Percentiles rank a stretch among this genome's conserved stretches.
Conservation (phyloP, 192 early-diverging fungal species). For the Entophlyctis luteolus region DNA sequence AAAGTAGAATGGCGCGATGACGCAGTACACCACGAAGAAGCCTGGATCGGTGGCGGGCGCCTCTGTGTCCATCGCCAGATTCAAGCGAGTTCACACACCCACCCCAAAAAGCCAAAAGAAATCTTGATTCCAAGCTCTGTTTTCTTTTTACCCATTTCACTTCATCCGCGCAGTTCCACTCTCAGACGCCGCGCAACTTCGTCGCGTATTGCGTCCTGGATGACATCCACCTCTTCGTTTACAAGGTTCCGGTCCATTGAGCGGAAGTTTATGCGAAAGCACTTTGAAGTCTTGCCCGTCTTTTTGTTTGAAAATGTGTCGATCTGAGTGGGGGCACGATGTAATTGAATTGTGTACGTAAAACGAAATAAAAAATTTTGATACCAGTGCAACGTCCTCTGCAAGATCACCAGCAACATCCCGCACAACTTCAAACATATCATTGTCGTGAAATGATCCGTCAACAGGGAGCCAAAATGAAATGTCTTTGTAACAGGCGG, state of each 20-base stretch:
- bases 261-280: slow-evolving; percentile 91
- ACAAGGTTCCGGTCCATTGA: slow-evolving; percentile 83
- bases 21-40: background rate
- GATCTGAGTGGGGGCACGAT: slow-evolving; percentile 53
- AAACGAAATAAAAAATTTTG: background rate
- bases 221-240: slow-evolving; percentile 89
- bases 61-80: too few species aligned
- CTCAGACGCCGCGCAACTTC: slow-evolving; percentile 61
- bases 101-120: too few species aligned
- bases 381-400: slow-evolving; percentile 78
- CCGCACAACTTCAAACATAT: slow-evolving; percentile 87
- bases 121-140: background rate
- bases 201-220: slow-evolving; percentile 75
- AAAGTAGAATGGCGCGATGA: background rate
- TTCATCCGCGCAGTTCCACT: slow-evolving; percentile 69
- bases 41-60: background rate
- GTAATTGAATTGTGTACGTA: background rate
- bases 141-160: background rate
- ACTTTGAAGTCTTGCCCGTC: slow-evolving; percentile 74
- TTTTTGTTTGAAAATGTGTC: slow-evolving; percentile 88
- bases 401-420: slow-evolving; percentile 89
- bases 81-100: too few species aligned
- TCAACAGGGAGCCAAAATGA: slow-evolving; percentile 78
- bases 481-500: slow-evolving; percentile 90
- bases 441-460: slow-evolving; percentile 85